Evolutionary conservation across 768 basidiomycete genomes (phyloP).

Genomic region (Leccinum aurantiacum): DNA sequence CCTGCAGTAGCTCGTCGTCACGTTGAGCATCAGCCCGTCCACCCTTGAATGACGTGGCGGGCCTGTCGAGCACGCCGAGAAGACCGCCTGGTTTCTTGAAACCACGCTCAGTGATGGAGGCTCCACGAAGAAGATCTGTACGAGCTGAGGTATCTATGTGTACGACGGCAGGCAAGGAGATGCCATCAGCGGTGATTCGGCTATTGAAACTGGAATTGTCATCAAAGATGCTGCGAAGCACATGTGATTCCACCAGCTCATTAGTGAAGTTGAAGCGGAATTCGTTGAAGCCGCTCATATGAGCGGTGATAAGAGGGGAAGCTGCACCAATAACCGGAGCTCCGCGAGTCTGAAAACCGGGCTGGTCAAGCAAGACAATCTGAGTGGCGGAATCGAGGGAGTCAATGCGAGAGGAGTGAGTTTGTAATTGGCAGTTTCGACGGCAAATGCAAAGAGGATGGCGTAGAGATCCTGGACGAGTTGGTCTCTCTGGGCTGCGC

Average conservation of each 20-base stretch:
- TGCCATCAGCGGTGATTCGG: constrained; percentile 51
- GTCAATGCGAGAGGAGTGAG: constrained; percentile 45
- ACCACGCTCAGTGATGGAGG: constrained; percentile 43
- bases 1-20: constrained; percentile 51
- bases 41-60: constrained; percentile 46
- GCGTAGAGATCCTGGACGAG: constrained; percentile 60
- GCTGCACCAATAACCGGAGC: constrained; percentile 39
- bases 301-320: constrained; percentile 54
- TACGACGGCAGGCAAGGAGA: constrained; percentile 45
- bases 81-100: constrained; percentile 58
- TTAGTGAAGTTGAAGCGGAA: constrained; percentile 60
- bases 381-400: constrained; percentile 42
- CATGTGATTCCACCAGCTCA: constrained; percentile 59
- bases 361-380: constrained; percentile 53
- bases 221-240: constrained; percentile 53
- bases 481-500: constrained; percentile 51
- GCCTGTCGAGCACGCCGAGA: constrained; percentile 54
- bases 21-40: constrained; percentile 50
- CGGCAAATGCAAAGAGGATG: constrained; percentile 61
- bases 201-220: constrained; percentile 46
- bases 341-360: constrained; percentile 58
- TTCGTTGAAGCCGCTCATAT: constrained; percentile 60
- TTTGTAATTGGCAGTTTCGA: constrained; percentile 62
- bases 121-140: constrained; percentile 59
- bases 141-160: constrained; percentile 58